Conservation (phyloP, 805 yeast species). For the Lachancea meyersii region DNA sequence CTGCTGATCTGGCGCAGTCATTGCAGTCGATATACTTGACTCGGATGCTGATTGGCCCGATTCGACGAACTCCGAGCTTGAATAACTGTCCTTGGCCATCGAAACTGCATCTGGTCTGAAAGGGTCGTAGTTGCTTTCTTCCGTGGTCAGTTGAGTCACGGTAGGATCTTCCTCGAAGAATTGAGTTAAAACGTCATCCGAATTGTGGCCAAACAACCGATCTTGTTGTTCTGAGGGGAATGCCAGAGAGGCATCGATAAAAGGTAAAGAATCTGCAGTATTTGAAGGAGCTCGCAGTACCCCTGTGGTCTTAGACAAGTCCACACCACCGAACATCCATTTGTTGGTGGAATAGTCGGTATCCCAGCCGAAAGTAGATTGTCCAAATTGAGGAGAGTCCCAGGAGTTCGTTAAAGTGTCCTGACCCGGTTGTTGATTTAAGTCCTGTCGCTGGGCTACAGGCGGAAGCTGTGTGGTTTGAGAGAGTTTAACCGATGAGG, state of each 20-base stretch:
- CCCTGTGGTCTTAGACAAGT: neutral
- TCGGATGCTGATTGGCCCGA: slow-evolving; percentile 2
- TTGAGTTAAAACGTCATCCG: slow-evolving; percentile 14
- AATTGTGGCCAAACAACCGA: slow-evolving; percentile 9
- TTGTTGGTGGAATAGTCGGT: slow-evolving; percentile 9
- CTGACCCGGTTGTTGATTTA: neutral
- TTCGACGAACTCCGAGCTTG: slow-evolving; percentile 1
- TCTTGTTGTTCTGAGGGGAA: slow-evolving; percentile 22
- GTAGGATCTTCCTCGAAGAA: slow-evolving; percentile 16
- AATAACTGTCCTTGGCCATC: neutral
- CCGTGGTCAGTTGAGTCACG: slow-evolving; percentile 9
- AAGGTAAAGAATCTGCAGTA: slow-evolving; percentile 9
- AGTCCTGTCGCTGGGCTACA: slow-evolving; percentile 11
- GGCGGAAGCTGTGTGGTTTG: neutral
- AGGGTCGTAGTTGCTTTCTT: slow-evolving; percentile 8
- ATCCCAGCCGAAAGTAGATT: slow-evolving; percentile 12
- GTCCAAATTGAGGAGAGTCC: slow-evolving; percentile 18
- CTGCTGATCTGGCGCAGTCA: slow-evolving; percentile 3
- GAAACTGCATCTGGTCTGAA: slow-evolving; percentile 4
- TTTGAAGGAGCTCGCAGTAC: slow-evolving; percentile 1
- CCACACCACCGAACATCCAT: slow-evolving; percentile 7
- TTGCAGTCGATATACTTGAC: slow-evolving; percentile 4
- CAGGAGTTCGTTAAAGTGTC: slow-evolving; percentile 6
- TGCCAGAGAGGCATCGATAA: slow-evolving; percentile 27
- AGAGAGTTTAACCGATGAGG: slow-evolving; percentile 8